Base-by-base conservation (phyloP, 768 basidiomycete species). In the Guyanaporus albipodus region DNA sequence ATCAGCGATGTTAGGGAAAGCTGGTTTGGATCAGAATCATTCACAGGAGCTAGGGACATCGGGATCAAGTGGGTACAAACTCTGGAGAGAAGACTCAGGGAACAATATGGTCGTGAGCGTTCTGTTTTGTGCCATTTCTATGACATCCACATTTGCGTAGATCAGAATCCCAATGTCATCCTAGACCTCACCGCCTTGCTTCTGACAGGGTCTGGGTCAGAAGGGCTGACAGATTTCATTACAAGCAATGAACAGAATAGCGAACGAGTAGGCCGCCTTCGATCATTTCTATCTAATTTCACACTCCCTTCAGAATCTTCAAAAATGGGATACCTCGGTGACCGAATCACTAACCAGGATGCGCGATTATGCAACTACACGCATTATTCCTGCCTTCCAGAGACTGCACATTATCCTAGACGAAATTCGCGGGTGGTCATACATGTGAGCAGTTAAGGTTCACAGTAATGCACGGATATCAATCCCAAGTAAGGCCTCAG, bases 251-350 rank as follows among this genome's bases (percentile, higher is more conserved):
- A 89, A 56, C 82, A 84, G 58, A 85, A 86, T 76, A 87, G 83
- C 49, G 89, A 92, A 67, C 73, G 90, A 62, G 90, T 89, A 68
- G 55, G 70, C 62, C 31, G 46, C 35, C 34, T 33, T 33, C 39
- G 42, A 51, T 51, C 46, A 35, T 46, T 41, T 10, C 23, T 37
- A n/a, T 38, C 38, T 36, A 49, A 50, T 27, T 57, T 67, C 46
- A 67, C 47, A 33, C 35, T 52, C 29, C 27, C 60, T 50, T 40
- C 53, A 91, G 89, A 80, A 82, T 38, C 73, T 91, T 46, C 82
- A 83, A 60, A 89, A 88, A 62, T 92, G 89, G 89, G 88, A 91
- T 61, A 71, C 78, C 2, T 80, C 80, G 4, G 77, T 90, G 54
- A 72, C 73, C 9, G 86, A 90, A 50, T 79, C 86, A 14, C 64